These are phyloP conservation scores for Phytophthora idaei DNA, from an alignment of 352 stramenopile species.

Conservation along the genomic window DNA sequence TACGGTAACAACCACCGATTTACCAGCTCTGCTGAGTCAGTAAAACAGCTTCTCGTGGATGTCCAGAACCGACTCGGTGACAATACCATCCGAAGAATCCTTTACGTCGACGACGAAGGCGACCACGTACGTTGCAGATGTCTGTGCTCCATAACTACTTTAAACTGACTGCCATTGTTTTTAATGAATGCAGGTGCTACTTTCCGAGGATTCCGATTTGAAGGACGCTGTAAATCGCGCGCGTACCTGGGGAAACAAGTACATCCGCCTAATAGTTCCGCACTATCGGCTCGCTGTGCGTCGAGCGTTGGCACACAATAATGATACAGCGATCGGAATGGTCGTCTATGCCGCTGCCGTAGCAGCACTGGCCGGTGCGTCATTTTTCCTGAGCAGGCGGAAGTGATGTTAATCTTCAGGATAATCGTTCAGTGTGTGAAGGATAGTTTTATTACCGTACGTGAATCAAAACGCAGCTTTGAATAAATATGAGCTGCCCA, in stretches of 20 bases:
- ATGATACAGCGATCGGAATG: conserved; percentile 68
- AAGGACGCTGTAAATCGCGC: conserved; percentile 81
- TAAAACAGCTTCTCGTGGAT: conserved; percentile 73
- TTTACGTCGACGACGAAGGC: conserved; percentile 85
- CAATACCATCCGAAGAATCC: conserved; percentile 73
- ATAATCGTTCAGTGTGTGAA: conserved; percentile 8
- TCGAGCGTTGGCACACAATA: conserved; percentile 46
- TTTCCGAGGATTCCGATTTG: conserved; percentile 82
- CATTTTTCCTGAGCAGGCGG: conserved; percentile 78
- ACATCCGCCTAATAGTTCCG: conserved; percentile 75
- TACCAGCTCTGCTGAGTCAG: conserved; percentile 77
- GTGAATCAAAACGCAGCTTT: conserved; percentile 31
- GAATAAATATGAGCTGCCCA: conserved; percentile 44
- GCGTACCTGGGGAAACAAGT: conserved; percentile 84
- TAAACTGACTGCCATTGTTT: conserved; percentile 4
- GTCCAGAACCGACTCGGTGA: conserved; percentile 78
- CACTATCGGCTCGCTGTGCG: conserved; percentile 53
- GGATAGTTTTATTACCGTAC: conserved; percentile 6
- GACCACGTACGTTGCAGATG: conserved; percentile 57
- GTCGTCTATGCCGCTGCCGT: conserved; percentile 82
- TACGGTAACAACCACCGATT: conserved; percentile 87
- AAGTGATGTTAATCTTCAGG: conserved; percentile 33
- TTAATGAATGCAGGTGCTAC: conserved; percentile 51
- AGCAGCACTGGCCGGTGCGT: conserved; percentile 76
- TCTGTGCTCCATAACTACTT: not conserved